Evolutionary conservation across 345 rosid species (phyloP), one percentile per base, ranked within the genome.

Genomic region (Salix udensis): DNA sequence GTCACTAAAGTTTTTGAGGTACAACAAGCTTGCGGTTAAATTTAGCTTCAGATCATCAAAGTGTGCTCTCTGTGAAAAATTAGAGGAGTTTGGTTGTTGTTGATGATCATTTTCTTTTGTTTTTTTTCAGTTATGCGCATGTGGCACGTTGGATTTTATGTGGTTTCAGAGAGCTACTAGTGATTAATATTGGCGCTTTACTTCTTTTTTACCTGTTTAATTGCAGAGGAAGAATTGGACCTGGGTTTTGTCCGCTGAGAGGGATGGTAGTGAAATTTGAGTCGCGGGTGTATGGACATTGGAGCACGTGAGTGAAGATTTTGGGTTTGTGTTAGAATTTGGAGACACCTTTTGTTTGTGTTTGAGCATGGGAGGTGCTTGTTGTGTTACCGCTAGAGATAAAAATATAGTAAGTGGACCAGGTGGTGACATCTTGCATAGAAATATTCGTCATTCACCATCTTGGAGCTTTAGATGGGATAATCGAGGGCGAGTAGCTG

Each of bases 391-490:
- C 84, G 95, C 94, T 81, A 85, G 96, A 80, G 99, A 96, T 74
- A 94, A 89, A 86, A 89, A 83, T 78, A 95, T 96, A 30, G 84
- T 88, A 37, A 80, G 74, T 86, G 89, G 84, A 78, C 80, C 90
- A 19, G 87, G 89, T 78, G 80, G 83, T 77, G 98, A 91, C 28
- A 73, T 79, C 65, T 75, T 90, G 71, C 92, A 83, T 76, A 87
- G 95, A 84, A 89, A 87, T 82, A 58, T 89, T n/a, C 87, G 94
- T 76, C 68, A 86, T 85, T 96, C 99, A 24, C 99, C 99, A 0
- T 84, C 89, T 13, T 93, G 97, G 98, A 96, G 97, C 85, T 91
- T 92, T 66, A 86, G 92, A 65, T 96, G 99, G 99, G 99, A 96
- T 79, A 88, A 88, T 76, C 83, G 98, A 80, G 97, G 98, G 68